Evolutionary conservation across 805 yeast genomes (phyloP).

Genomic region (Suhomyces emberorum): DNA sequence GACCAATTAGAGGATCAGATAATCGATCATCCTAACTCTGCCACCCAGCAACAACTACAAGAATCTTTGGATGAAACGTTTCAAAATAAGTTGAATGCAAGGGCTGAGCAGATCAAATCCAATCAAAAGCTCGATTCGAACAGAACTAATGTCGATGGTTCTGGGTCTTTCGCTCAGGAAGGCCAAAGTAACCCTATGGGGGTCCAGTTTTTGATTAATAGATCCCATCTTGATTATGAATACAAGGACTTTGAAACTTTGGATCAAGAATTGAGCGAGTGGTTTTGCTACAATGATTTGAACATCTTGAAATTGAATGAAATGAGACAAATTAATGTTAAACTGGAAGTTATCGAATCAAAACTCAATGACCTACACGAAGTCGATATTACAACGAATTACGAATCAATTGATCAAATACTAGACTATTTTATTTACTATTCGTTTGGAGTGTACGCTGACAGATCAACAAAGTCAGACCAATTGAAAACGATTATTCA

Average conservation of each 20-base stretch:
- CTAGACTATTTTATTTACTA: slow-evolving; percentile 17
- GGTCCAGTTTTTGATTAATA: slow-evolving; percentile 29
- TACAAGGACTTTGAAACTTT: slow-evolving; percentile 27
- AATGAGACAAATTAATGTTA: neutral
- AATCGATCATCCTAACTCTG: slow-evolving; percentile 41
- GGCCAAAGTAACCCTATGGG: slow-evolving; percentile 1
- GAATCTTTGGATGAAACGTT: slow-evolving; percentile 41
- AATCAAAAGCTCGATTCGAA: slow-evolving; percentile 7
- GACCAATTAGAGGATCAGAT: slow-evolving; percentile 47
- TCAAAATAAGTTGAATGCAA: slow-evolving; percentile 38
- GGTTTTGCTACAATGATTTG: slow-evolving; percentile 37
- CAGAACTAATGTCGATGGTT: neutral
- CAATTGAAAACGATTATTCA: slow-evolving; percentile 15
- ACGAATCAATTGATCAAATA: neutral
- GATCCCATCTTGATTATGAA: slow-evolving; percentile 28
- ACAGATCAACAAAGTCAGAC: slow-evolving; percentile 9
- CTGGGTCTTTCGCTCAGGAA: neutral
- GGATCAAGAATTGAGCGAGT: slow-evolving; percentile 31
- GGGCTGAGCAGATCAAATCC: slow-evolving; percentile 36
- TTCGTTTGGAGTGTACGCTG: slow-evolving; percentile 23
- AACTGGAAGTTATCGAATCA: neutral
- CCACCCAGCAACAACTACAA: slow-evolving; percentile 25
- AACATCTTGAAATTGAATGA: slow-evolving; percentile 2
- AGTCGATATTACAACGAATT: neutral
- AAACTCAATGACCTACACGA: neutral